Conservation (phyloP, 768 basidiomycete genomes). For the Amanita pallidorosea region DNA sequence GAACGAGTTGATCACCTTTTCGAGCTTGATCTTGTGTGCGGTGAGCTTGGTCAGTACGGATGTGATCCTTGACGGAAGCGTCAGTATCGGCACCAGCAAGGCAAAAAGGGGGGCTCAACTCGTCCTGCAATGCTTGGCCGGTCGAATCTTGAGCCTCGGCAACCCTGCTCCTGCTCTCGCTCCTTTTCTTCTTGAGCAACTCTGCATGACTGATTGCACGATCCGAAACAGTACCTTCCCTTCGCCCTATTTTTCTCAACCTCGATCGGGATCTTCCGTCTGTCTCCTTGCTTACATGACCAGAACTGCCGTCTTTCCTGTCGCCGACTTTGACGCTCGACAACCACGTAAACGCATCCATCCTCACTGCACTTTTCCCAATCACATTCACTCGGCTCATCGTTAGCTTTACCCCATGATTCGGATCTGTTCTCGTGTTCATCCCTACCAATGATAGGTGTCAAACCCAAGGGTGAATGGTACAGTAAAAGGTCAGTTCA, state of each 20-base stretch:
- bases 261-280: slow-evolving; percentile 23
- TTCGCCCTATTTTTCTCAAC: slow-evolving; percentile 28
- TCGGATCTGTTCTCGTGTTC: not conserved
- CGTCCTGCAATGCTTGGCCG: slow-evolving; percentile 54
- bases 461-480: not conserved
- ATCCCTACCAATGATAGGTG: not conserved
- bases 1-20: slow-evolving; percentile 44
- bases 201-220: slow-evolving; percentile 6
- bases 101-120: slow-evolving; percentile 27
- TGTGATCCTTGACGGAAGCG: slow-evolving; percentile 46
- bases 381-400: slow-evolving; percentile 38
- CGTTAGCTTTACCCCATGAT: slow-evolving; percentile 26
- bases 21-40: slow-evolving; percentile 68
- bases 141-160: slow-evolving; percentile 24
- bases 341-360: slow-evolving; percentile 67
- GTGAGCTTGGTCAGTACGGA: slow-evolving; percentile 57
- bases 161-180: slow-evolving; percentile 32
- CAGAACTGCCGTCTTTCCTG: slow-evolving; percentile 43
- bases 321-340: slow-evolving; percentile 60
- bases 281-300: slow-evolving; percentile 28
- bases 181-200: slow-evolving; percentile 24
- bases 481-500: not conserved
- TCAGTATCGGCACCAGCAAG: not conserved
- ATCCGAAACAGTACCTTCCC: slow-evolving; percentile 13
- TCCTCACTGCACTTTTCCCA: slow-evolving; percentile 35